A percentile compares a stretch with the other conserved stretches of the same genome.
phyloP scores from a whole-genome alignment of 1,284 basidiomycete species.

The Lignosus rhinocerotis region DNA sequence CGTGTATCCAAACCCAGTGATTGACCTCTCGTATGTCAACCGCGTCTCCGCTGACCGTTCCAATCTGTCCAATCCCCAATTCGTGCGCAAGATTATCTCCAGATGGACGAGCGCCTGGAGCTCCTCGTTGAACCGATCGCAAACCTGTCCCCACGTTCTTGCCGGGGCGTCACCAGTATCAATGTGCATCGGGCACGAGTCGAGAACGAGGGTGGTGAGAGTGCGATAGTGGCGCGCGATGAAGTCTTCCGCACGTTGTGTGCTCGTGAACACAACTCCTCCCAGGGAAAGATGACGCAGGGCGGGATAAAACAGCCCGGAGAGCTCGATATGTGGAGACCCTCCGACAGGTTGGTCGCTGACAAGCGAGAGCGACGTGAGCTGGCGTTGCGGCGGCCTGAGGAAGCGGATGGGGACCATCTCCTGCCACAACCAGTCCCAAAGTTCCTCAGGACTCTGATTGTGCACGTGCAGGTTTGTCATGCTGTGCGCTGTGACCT shows the following conservation, averaged over 20 bases:
- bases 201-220: constrained; percentile 19
- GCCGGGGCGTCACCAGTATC: constrained; percentile 5
- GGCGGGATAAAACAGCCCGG: constrained; percentile 21
- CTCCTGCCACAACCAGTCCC: constrained; percentile 23
- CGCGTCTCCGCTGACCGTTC: constrained; percentile 6
- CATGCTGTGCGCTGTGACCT: constrained; percentile 14
- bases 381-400: constrained; percentile 13
- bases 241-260: constrained; percentile 23
- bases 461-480: constrained; percentile 8
- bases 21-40: constrained; percentile 19
- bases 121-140: constrained; percentile 19
- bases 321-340: constrained; percentile 18
- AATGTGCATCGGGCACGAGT: constrained; percentile 25
- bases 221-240: constrained; percentile 20
- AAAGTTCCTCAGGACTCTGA: constrained; percentile 14
- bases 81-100: constrained; percentile 9
- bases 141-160: constrained; percentile 18
- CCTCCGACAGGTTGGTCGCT: constrained; percentile 26
- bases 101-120: constrained; percentile 19
- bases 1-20: constrained; percentile 19
- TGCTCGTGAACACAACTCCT: constrained; percentile 19
- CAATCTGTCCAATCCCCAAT: constrained; percentile 19
- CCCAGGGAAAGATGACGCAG: constrained; percentile 19
- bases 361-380: constrained; percentile 23
- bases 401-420: constrained; percentile 23